Percentiles rank a stretch among this genome's conserved stretches.
These are phyloP conservation scores for Fimicolochytrium jonesii DNA, from an alignment of 192 early-diverging fungal genomes.

Conservation along the genomic window DNA sequence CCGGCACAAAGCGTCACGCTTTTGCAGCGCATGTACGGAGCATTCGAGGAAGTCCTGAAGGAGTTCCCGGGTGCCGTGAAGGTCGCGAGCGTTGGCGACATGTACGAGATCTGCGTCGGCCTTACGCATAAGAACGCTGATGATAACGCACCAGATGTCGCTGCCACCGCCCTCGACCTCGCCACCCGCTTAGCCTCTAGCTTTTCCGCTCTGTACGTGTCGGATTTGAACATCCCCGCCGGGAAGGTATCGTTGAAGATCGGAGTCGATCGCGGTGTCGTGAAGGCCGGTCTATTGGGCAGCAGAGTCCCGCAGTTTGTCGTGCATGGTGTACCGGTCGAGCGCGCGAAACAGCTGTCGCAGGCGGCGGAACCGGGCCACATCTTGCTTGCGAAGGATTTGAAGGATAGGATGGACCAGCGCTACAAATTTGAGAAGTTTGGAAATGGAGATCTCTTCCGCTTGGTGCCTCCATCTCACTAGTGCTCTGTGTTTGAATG, in stretches of 20 bases:
- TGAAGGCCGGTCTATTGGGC: constrained; percentile 34
- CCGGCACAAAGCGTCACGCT: constrained; percentile 26
- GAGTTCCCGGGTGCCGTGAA: constrained; percentile 29
- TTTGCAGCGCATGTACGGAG: constrained; percentile 25
- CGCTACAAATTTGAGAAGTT: neutral
- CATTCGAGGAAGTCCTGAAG: constrained; percentile 26
- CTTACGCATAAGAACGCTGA: neutral
- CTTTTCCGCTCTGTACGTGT: neutral
- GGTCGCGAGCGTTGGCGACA: constrained; percentile 37
- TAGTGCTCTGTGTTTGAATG: too few species aligned
- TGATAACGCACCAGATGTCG: constrained; percentile 8
- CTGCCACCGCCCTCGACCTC: constrained; percentile 23
- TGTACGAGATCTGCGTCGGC: constrained; percentile 33
- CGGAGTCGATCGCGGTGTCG: constrained; percentile 33
- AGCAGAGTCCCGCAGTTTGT: constrained; percentile 32
- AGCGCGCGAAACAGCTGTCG: constrained; percentile 25
- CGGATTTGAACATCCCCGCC: constrained; percentile 5
- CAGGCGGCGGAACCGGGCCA: constrained; percentile 6
- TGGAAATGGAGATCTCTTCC: too few species aligned
- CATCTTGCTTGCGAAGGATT: constrained; percentile 1
- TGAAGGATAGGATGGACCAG: neutral
- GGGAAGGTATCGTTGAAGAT: constrained; percentile 17
- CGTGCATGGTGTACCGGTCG: constrained; percentile 33
- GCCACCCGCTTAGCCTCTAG: constrained; percentile 13
- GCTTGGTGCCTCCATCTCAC: too few species aligned